Evolutionary conservation across 2,329 filamentous ascomycete genomes (phyloP), one percentile per base, ranked within the genome.

Genomic region (Paecilomyces sp.): DNA sequence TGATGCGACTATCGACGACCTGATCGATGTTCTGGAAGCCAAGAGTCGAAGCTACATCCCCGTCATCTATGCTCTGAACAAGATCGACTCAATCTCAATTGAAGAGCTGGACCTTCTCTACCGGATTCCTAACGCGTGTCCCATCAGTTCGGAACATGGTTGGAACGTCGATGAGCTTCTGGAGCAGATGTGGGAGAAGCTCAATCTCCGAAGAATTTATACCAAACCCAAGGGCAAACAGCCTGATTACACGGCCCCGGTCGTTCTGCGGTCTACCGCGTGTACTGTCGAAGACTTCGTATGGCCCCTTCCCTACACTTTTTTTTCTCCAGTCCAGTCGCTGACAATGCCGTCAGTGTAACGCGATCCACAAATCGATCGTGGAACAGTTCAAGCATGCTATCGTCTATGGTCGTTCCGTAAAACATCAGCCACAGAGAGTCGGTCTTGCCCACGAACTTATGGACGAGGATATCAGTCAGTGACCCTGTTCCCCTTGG

Each of bases 51-150:
- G 90, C 74, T 99, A 99, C 75, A 97, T 99, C 65, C 94, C 94
- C n/a, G 94, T 97, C 64, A 91, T 99, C 58, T 99, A 99, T 79
- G 94, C 95, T 51, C 83, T 99, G 69, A 99, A 99, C 85, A 99
- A 99, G 82, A 99, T 99, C 67, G 94, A 99, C 77, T 87, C 92
- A 58, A 97, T 99, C 74, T 93, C 91, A 57, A 97, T 99, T 67
- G 93, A 99, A 77, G 94, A 99, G 77, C 83, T 99, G 62, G 94
- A 99, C 77, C 80, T 99, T 62, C 83, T 99, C 30, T 97, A 99
- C 79, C 88, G 93, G 51, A 99, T 99, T 66, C 94, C 94, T 55
- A 96, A 97, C 73, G 92, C 94, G 13, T 94, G 94, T 61, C 94
- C 94, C 30, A 97, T 99, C 78, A 97, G 92, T 74, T 94, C 93